A percentile compares a stretch with the other conserved stretches of the same genome.
Conservation (phyloP, 441 rosid genomes). For the Mallotus repandus region DNA sequence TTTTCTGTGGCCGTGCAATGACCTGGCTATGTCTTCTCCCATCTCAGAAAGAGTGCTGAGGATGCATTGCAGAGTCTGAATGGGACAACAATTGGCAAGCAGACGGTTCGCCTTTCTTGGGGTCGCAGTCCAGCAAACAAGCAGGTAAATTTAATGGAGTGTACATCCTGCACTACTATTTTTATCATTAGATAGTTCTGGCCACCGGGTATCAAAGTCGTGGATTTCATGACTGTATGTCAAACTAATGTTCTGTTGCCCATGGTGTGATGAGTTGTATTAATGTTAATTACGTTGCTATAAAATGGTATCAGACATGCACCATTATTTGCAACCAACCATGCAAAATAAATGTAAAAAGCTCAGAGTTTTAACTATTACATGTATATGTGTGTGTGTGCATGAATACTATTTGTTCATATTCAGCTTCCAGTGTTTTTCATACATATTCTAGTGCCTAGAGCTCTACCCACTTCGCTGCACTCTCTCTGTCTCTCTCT, state of each 20-base stretch:
- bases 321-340: too few relatives aligned
- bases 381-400: too few relatives aligned
- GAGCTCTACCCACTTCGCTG: too few relatives aligned
- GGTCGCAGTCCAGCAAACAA: conserved; percentile 82
- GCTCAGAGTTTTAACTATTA: too few relatives aligned
- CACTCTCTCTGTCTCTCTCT: too few relatives aligned
- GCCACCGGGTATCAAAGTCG: background rate
- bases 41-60: conserved; percentile 78
- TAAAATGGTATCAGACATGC: too few relatives aligned
- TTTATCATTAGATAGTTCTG: background rate
- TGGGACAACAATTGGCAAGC: conserved; percentile 80
- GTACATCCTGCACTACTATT: background rate
- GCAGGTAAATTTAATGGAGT: conserved; percentile 49
- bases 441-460: too few relatives aligned
- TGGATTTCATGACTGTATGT: background rate
- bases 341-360: too few relatives aligned
- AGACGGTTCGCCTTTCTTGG: conserved; percentile 93
- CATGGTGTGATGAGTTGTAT: background rate
- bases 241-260: background rate
- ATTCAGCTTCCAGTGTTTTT: too few relatives aligned
- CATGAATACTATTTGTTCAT: too few relatives aligned
- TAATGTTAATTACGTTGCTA: background rate
- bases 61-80: conserved; percentile 73
- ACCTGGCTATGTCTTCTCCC: conserved; percentile 13
- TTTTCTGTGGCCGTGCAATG: conserved; percentile 12